Evolutionary conservation across 495 filamentous ascomycete species (phyloP), one percentile per base, ranked within the genome.

Genomic region (Margaritispora aquatica): DNA sequence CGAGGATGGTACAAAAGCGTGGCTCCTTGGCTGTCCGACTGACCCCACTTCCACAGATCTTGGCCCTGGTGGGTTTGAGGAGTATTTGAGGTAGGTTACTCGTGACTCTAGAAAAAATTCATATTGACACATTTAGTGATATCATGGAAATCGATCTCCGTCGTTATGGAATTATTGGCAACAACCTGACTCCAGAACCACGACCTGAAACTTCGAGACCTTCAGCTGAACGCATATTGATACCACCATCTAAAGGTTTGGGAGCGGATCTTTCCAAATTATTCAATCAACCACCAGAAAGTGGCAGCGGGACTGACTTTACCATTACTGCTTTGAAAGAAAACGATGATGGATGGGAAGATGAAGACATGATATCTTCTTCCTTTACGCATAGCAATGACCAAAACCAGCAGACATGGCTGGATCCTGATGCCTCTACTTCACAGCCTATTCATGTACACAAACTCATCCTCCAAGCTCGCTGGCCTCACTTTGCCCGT

Each of bases 401-500:
- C 61, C 79, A 69, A 49, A 67, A 69, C n/a, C 74, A 77, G 44
- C 77, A 81, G 59, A 82, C 76, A 7, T 88, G 85, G 74, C 77
- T 89, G 22, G 74, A 84, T 8, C 74, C 84, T 3, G 79, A 83
- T 58, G 75, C 80, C 2, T 75, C 77, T 2, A 91, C 88, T 0
- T 96, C 90, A 0, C 78, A 78, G n/a, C 90, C 92, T 0, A 97
- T 98, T 59, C 88, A 96, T 68, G 91, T 91, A 24, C 94, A 98
- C 71, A 88, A 86, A 59, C 84, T 98, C 56, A 96, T 98, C 52
- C 78, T 98, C 20, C 89, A 92, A 69, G 86, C 95, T 5, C 85
- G 94, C 38, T 98, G 94, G 94, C 93, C 94, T 15, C 95, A 98
- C 70, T 98, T 98, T 71, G 84, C 86, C 23, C 85, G 93, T 10